Evolutionary conservation across 2,329 filamentous ascomycete species (phyloP), one percentile per base, ranked within the genome.

Genomic region (Trichoderma semiorbis): DNA sequence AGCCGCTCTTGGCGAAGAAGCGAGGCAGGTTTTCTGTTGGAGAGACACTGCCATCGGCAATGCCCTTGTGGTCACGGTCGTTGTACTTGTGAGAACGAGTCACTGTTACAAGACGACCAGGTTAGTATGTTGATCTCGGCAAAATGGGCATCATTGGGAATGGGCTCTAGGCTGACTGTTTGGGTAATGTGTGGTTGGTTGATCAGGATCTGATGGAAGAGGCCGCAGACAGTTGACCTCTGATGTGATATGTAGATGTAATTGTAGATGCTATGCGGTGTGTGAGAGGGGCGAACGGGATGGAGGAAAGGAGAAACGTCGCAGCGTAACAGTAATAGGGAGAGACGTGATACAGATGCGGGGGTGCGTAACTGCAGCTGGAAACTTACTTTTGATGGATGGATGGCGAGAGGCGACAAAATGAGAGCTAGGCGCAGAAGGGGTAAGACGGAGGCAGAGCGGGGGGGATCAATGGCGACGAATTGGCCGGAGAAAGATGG

Each of bases 81-180:
- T 94, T 97, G 86, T 88, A 89, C 87, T 98, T 99, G 90, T 95
- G 93, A 75, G 95, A 97, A 82, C 96, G 95, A 86, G 96, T 98
- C 95, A 99, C 95, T 97, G 77, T 53, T n/a, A 57, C 64, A 43
- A 14, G 32, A 30, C 7, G 18, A n/a, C 24, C n/a, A 43, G 21
- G 65, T 72, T 65, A 72, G 66, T 18, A 60, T 5, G 26, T 5
- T 61, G 21, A 24, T 58, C 53, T 30, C 11, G 65, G 53, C 34
- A 30, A 58, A n/a, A 60, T 50, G 53, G 26, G 53, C 2, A 58
- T 32, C 36, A 50, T 32, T 34, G 65, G 24, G 18, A 18, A 24
- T n/a, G 28, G 55, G 55, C 55, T 69, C 3, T 28, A 30, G 5
- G 55, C 66, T 69, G 55, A 69, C 66, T 69, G 26, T 53, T 69